Conservation (phyloP, 306 rosid species). For the Prunus kanzakura region DNA sequence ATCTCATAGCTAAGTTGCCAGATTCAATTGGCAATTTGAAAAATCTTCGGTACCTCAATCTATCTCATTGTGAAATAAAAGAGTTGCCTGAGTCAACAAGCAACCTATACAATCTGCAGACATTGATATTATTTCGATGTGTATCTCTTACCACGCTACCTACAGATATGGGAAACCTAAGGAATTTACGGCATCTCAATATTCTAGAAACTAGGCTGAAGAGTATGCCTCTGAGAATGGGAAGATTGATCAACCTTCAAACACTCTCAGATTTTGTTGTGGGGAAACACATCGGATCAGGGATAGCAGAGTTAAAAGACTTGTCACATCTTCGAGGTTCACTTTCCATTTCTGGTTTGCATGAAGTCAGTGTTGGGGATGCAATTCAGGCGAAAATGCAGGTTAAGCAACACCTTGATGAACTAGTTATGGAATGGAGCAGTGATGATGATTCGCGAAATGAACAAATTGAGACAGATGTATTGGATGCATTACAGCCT, state of each 20-base stretch:
- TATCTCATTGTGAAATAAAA: constrained; percentile 5
- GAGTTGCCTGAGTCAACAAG: constrained; percentile 15
- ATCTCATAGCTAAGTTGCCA: constrained; percentile 7
- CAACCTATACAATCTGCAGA: constrained; percentile 16
- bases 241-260: constrained; percentile 21
- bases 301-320: constrained; percentile 2
- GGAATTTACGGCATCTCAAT: constrained; percentile 22
- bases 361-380: background rate
- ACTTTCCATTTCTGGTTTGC: constrained; percentile 4
- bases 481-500: constrained; percentile 29
- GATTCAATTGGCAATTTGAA: constrained; percentile 18
- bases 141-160: background rate
- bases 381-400: constrained; percentile 4
- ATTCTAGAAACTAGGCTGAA: constrained; percentile 10
- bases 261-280: constrained; percentile 19
- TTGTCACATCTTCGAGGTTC: constrained; percentile 6
- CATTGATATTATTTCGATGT: constrained; percentile 3
- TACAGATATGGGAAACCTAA: constrained; percentile 2
- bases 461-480: constrained; percentile 5
- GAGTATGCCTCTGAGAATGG: constrained; percentile 20
- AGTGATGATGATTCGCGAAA: constrained; percentile 9
- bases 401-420: background rate
- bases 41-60: background rate
- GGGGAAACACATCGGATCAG: constrained; percentile 6
- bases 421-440: constrained; percentile 11